Conservation (phyloP, 2,329 filamentous ascomycete species). For the Penicillium hordei region DNA sequence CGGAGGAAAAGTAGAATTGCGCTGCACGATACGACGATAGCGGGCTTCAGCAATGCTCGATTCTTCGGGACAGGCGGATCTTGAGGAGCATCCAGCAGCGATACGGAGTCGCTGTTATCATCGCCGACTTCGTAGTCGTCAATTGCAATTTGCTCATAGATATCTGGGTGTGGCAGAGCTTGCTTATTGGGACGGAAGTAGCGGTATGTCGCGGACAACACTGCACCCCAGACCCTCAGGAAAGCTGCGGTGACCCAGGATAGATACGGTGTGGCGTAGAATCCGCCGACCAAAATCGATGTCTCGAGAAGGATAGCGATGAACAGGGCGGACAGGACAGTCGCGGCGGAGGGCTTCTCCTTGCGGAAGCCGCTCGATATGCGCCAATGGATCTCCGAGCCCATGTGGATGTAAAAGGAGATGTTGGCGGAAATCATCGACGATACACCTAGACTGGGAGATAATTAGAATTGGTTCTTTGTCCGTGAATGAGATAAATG, state of each 20-base stretch:
- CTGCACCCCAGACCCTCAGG: constrained; percentile 11
- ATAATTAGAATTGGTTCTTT: constrained; percentile 1
- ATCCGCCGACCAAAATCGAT: constrained; percentile 9
- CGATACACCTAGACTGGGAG: constrained; percentile 14
- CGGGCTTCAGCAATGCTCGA: background rate
- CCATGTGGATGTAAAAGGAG: constrained; percentile 21
- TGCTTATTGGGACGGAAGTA: constrained; percentile 1
- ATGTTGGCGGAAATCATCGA: constrained; percentile 21
- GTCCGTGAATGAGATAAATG: background rate
- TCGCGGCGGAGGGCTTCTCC: constrained; percentile 8
- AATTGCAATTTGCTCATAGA: constrained; percentile 19
- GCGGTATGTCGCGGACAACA: constrained; percentile 2
- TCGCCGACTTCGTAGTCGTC: constrained; percentile 19
- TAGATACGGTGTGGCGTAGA: constrained; percentile 16
- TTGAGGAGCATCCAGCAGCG: background rate
- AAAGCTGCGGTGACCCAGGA: constrained; percentile 10
- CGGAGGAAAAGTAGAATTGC: constrained; percentile 13
- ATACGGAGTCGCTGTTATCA: constrained; percentile 13
- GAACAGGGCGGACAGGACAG: constrained; percentile 17
- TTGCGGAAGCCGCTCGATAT: constrained; percentile 15
- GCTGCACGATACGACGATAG: constrained; percentile 8
- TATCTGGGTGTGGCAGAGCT: constrained; percentile 16
- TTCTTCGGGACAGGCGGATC: background rate
- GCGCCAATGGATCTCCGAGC: constrained; percentile 28
- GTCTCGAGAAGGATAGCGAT: constrained; percentile 14